Base-by-base conservation (phyloP, 805 yeast species). In the Teunomyces aglyptinius region DNA sequence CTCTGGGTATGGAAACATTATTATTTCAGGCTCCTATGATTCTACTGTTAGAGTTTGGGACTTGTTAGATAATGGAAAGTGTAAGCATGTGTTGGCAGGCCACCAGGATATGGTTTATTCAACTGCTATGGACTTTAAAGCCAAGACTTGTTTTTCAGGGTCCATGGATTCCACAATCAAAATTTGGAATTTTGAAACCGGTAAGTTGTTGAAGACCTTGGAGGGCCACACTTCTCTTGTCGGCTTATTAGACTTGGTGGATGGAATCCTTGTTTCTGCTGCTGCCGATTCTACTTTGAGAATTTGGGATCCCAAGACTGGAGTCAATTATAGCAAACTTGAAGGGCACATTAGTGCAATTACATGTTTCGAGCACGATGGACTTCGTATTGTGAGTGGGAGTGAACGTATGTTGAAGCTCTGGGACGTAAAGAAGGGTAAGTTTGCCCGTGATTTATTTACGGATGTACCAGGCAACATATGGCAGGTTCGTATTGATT, bases 211-310 rank as follows among this genome's bases (percentile, higher is more conserved):
- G 41, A 73, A 82, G 38, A 79, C 89, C 0, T 70, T 92, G 39
- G 89, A 84, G 47, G 97, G 97, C 1, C 99, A 94, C 64, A 83
- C 88, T 1, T 87, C 92, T 10, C 70, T 94, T 16, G 99, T 94
- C 12, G 99, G 98, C 0, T 71, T 94, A 38, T 73, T 92, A 22
- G 89, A 88, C 38, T 76, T 91, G 6, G 82, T 89, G 5, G 83
- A 85, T 20, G 82, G 85, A 29, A 83, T 81, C 41, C 71, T 94
- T 10, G 96, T 92, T 1, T 86, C 96, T 38, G 99, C 97, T 0
- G 98, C 97, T 2, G 98, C 98, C 0, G 99, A 94, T 64, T 81
- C 94, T 3, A 85, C 97, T 0, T 74, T 94, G 35, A 77, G 97
- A 43, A 85, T 92, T 1, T 94, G 99, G 99, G 86, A 94, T 60